Base-by-base conservation (phyloP, 2,329 filamentous ascomycete species). In the Plectosphaerella plurivora region DNA sequence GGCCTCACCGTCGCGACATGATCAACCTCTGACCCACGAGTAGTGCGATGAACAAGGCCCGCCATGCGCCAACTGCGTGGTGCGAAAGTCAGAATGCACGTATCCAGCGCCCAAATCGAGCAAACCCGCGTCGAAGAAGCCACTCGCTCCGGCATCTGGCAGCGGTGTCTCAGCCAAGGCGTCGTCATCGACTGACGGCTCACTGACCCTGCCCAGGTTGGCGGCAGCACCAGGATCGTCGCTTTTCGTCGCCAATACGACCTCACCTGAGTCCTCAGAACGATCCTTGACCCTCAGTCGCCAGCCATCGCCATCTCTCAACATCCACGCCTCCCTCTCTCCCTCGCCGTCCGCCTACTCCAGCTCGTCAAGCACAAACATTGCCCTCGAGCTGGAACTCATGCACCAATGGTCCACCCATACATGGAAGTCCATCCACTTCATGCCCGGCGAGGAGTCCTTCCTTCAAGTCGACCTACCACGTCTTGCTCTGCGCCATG, bases 341-440 rank as follows among this genome's bases (percentile, higher is more conserved):
- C 48, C 48, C 15, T 50, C 48, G 20, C 37, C 48, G 2, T 36
- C 37, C 20, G 36, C 48, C 14, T 50, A 48, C 33, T 41, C 45
- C 16, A 48, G 5, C 24, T 45, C n/a, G 41, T 46, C 41, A n/a
- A 37, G 28, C 15, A 15, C 33, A n/a, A 45, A 51, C 35, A 48
- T 35, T 16, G n/a, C 45, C 9, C 47, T 41, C 12, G 76, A 78
- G 52, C 65, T 81, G 9, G 76, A 79, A 53, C 60, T 81, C 44
- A 77, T 80, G 73, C 75, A 79, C 56, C 73, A 72, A 25, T 81
- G 73, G 68, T 71, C 74, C 2, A 76, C 72, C 0, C 68, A 67
- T 14, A 78, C 75, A 0, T 79, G 70, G 57, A 66, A 65, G 15
- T 64, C 63, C 41, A 59, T 72, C 35, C 65, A 58, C 22, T 72